Evolutionary conservation across 2,329 filamentous ascomycete species (phyloP).

Genomic region (Zopfia rhizophila): DNA sequence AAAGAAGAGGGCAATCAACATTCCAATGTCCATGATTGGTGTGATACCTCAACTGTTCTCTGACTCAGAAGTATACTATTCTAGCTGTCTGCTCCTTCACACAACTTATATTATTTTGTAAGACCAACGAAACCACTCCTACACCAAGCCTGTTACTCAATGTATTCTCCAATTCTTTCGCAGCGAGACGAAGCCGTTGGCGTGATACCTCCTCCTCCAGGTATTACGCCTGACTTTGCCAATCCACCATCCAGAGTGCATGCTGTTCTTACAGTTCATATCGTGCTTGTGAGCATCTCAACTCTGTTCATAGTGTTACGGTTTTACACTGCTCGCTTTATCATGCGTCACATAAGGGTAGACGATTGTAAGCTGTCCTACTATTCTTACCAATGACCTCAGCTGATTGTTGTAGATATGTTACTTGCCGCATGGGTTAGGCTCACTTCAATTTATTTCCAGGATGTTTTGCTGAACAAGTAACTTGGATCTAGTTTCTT

Average conservation of each 20-base stretch:
- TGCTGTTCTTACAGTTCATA: slow-evolving; percentile 3
- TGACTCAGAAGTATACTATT: slow-evolving; percentile 3
- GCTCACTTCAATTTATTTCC: too few species aligned
- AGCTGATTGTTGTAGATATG: slow-evolving; percentile 6
- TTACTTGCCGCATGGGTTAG: slow-evolving; percentile 11
- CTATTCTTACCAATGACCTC: slow-evolving; percentile 3
- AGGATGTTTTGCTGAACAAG: slow-evolving; percentile 9
- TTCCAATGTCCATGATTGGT: too few species aligned
- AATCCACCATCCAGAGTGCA: slow-evolving; percentile 10
- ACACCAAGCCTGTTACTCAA: slow-evolving; percentile 6
- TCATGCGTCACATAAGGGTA: slow-evolving; percentile 7
- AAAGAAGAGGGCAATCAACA: too few species aligned
- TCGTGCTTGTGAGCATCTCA: slow-evolving; percentile 5
- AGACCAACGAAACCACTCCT: too few species aligned
- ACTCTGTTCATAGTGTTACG: slow-evolving; percentile 7
- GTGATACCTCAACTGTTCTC: slow-evolving; percentile 3
- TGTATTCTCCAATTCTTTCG: slow-evolving; percentile 10
- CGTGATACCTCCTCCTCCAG: slow-evolving; percentile 10
- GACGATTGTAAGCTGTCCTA: slow-evolving; percentile 9
- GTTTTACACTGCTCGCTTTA: slow-evolving; percentile 9
- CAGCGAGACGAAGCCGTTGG: slow-evolving; percentile 9
- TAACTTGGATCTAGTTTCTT: slow-evolving; percentile 6
- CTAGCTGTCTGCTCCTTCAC: slow-evolving; percentile 2
- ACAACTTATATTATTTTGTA: too few species aligned
- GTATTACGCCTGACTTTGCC: slow-evolving; percentile 9